phyloP scores from a whole-genome alignment of 75 land plant species.

The Adiantum capillusveneris region DNA sequence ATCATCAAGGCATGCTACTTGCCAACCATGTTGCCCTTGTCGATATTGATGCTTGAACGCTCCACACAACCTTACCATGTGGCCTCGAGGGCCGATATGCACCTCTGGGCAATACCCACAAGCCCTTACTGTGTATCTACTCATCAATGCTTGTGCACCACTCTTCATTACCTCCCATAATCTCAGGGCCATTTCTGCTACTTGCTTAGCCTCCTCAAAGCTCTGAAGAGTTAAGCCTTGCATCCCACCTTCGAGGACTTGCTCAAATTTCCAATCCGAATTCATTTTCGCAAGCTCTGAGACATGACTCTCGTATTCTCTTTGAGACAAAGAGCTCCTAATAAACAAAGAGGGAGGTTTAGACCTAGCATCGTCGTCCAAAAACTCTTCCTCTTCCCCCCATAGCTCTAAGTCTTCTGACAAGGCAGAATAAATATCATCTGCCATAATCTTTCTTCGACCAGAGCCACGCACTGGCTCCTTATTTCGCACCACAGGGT shows the following conservation, averaged over 20 bases:
- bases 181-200: constrained; percentile 49
- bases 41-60: constrained; percentile 69
- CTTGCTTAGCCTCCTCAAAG: constrained; percentile 23
- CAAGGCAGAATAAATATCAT: neutral
- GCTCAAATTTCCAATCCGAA: neutral
- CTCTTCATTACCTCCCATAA: constrained; percentile 57
- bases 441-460: constrained; percentile 13
- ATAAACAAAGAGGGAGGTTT: no score
- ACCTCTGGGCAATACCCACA: constrained; percentile 90
- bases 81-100: constrained; percentile 70
- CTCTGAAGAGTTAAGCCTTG: neutral
- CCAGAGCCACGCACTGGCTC: constrained; percentile 37
- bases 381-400: neutral
- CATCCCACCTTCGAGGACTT: neutral
- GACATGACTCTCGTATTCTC: neutral
- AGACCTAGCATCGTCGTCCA: neutral
- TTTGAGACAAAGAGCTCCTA: neutral
- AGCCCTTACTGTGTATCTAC: constrained; percentile 59
- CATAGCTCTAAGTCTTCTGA: neutral
- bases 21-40: constrained; percentile 89
- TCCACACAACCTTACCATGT: constrained; percentile 65
- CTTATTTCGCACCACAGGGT: constrained; percentile 40
- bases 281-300: neutral
- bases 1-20: constrained; percentile 58
- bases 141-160: constrained; percentile 62